These are phyloP conservation scores for Aegilops sharonensis DNA, from an alignment of 176 grass and related monocot species.

Conservation along the genomic window DNA sequence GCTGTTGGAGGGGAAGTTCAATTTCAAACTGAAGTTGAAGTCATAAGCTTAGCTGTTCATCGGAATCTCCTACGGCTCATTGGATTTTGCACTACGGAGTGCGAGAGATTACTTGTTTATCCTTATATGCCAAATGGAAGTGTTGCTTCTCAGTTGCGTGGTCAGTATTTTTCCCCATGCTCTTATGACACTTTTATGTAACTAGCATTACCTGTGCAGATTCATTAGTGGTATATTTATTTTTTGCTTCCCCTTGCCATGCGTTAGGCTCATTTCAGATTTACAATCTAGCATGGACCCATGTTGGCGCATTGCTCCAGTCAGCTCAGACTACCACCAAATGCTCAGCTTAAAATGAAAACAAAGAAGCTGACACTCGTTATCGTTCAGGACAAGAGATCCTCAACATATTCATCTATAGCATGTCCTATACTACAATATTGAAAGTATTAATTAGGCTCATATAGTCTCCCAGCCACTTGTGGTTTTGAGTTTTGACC, in stretches of 20 bases:
- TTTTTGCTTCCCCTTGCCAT: not conserved
- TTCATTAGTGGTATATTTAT: not conserved
- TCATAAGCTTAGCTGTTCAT: conserved; percentile 97
- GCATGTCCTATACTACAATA: not conserved
- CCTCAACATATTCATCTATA: not conserved
- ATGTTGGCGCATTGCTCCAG: not conserved
- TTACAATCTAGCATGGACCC: not conserved
- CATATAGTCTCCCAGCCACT: not conserved
- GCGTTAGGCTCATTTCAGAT: not conserved
- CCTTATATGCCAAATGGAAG: conserved; percentile 97
- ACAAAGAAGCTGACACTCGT: not conserved
- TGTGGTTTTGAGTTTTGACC: conserved; percentile 17
- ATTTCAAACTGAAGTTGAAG: conserved; percentile 96
- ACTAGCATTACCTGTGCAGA: not conserved
- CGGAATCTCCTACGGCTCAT: conserved; percentile 88
- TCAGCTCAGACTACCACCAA: not conserved
- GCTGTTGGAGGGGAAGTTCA: conserved; percentile 80
- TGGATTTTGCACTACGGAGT: conserved; percentile 85
- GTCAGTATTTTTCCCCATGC: conserved; percentile 38
- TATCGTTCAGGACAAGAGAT: not conserved
- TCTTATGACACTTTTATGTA: not conserved
- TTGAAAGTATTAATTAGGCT: conserved; percentile 10
- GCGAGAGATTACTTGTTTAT: conserved; percentile 88
- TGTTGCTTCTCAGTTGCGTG: conserved; percentile 93
- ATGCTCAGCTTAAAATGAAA: not conserved